Conservation (phyloP, 169 alveolate genomes). For the Plasmodium fragile region DNA sequence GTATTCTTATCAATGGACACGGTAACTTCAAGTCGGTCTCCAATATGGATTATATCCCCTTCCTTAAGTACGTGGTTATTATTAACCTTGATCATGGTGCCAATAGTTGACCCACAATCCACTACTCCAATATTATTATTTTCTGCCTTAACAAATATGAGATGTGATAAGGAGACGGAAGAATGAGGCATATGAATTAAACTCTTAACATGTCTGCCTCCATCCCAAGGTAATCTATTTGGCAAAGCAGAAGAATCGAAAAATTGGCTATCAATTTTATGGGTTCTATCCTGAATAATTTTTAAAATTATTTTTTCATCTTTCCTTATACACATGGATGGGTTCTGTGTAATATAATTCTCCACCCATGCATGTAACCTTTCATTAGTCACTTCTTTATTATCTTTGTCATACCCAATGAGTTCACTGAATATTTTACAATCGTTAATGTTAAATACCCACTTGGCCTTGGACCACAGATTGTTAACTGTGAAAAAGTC, state of each 20-base stretch:
- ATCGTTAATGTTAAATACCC: conserved; percentile 85
- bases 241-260: conserved; percentile 81
- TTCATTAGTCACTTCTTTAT: conserved; percentile 56
- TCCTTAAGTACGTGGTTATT: conserved; percentile 81
- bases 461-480: conserved; percentile 84
- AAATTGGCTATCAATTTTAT: conserved; percentile 83
- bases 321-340: conserved; percentile 78
- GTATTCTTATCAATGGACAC: conserved; percentile 77
- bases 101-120: conserved; percentile 93
- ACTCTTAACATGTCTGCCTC: conserved; percentile 92
- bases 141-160: conserved; percentile 85
- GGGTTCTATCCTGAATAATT: conserved; percentile 83
- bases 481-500: conserved; percentile 80
- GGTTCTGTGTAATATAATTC: conserved; percentile 78
- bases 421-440: conserved; percentile 78
- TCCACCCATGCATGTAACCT: conserved; percentile 87
- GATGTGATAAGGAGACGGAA: conserved; percentile 91
- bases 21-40: conserved; percentile 88
- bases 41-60: conserved; percentile 89
- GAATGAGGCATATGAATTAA: conserved; percentile 92
- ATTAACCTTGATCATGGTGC: conserved; percentile 90
- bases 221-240: conserved; percentile 92
- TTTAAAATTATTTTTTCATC: conserved; percentile 80
- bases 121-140: conserved; percentile 80
- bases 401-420: conserved; percentile 79